Conservation (phyloP, 441 rosid species). For the Brassica balearica region DNA sequence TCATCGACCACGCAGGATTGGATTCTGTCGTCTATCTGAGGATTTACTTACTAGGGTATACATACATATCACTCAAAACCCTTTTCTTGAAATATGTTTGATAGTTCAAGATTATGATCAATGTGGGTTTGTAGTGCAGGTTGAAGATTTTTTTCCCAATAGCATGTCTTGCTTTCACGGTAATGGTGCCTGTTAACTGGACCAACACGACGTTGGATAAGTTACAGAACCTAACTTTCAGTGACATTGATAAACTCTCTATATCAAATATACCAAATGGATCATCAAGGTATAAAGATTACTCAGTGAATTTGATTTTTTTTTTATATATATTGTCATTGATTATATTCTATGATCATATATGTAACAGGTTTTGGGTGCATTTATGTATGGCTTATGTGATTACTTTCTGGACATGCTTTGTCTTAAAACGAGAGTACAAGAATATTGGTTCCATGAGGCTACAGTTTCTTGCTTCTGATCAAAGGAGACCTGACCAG, state of each 20-base stretch:
- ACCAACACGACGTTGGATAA: slow-evolving; percentile 67
- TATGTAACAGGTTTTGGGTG: slow-evolving; percentile 76
- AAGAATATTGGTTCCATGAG: slow-evolving; percentile 81
- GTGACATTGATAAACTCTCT: slow-evolving; percentile 86
- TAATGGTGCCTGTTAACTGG: slow-evolving; percentile 88
- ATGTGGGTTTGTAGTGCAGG: slow-evolving; percentile 50
- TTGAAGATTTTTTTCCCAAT: slow-evolving; percentile 91
- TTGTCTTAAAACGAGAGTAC: slow-evolving; percentile 76
- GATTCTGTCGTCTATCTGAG: slow-evolving; percentile 93
- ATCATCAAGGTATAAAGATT: slow-evolving; percentile 61
- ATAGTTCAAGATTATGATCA: background rate
- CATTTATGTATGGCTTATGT: slow-evolving; percentile 85
- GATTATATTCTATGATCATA: slow-evolving; percentile 4
- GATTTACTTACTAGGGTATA: slow-evolving; percentile 76
- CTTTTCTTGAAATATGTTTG: background rate
- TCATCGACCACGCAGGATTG: slow-evolving; percentile 93
- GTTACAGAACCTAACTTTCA: slow-evolving; percentile 57
- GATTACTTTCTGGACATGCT: slow-evolving; percentile 93
- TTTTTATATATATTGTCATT: background rate
- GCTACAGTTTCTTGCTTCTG: slow-evolving; percentile 85
- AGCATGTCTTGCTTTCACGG: slow-evolving; percentile 72
- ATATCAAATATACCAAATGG: slow-evolving; percentile 78
- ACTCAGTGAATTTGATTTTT: background rate
- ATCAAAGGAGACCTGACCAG: slow-evolving; percentile 84
- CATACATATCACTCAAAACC: background rate